Evolutionary conservation across 129 eudicot genomes (phyloP).

Genomic region (Daucus carota): DNA sequence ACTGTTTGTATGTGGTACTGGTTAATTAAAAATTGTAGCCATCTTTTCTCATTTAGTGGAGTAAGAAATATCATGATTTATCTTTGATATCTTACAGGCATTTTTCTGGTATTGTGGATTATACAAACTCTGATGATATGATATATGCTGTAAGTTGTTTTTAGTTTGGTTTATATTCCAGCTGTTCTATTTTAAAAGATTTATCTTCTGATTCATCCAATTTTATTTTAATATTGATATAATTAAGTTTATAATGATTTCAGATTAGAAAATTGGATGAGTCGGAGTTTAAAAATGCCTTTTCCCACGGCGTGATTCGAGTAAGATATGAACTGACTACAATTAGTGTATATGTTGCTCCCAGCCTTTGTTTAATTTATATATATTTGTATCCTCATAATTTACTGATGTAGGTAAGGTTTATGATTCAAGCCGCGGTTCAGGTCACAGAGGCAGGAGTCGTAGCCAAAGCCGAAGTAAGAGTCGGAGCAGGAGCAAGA

Average conservation of each 20-base stretch:
- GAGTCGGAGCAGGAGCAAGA: slow-evolving; percentile 58
- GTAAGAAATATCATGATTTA: neutral
- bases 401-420: slow-evolving; percentile 56
- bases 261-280: slow-evolving; percentile 89
- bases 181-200: neutral
- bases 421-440: slow-evolving; percentile 65
- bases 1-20: neutral
- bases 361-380: neutral
- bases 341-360: neutral
- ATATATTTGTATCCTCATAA: neutral
- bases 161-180: neutral
- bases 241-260: neutral
- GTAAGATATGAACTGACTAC: slow-evolving; percentile 36
- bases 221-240: neutral
- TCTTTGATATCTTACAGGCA: slow-evolving; percentile 38
- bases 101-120: slow-evolving; percentile 92
- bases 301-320: slow-evolving; percentile 59
- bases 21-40: neutral
- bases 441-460: slow-evolving; percentile 30
- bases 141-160: slow-evolving; percentile 71
- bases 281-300: slow-evolving; percentile 83
- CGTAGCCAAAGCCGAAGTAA: slow-evolving; percentile 40
- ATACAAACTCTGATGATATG: slow-evolving; percentile 93
- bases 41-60: neutral
- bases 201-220: neutral